Evolutionary conservation across 129 eudicot species (phyloP), one percentile per base, ranked within the genome.

Genomic region (Tagetes patula): DNA sequence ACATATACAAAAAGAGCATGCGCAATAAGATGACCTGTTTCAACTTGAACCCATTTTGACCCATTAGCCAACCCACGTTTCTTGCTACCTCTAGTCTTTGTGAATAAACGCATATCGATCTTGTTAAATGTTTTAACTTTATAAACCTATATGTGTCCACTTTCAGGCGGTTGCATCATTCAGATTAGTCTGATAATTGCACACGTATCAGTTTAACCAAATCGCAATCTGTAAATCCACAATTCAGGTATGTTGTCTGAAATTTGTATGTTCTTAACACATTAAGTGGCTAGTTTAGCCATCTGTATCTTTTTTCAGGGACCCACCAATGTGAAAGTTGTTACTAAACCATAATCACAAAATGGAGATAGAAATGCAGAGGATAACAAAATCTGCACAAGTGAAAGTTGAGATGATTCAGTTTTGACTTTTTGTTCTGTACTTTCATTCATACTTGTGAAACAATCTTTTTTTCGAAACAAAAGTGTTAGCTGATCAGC

Each of bases 161-260:
- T 67, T 65, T 81, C 93, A 94, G 98, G 98, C 89, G 43, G 87
- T 94, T 76, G 81, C 88, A 62, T 90, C 98, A 46, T 94, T 90
- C 90, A 84, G 81, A 66, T 78, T 94, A 32, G 77, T 66, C 52
- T 82, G 77, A 86, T 39, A 33, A 40, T 14, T 50, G 65, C 52
- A 40, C 56, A 40, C 56, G 62, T 56, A 59, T 38, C 70, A 11
- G 20, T 61, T 61, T 32, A 77, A 41, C 50, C 72, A 71, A 53
- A 6, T 41, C 39, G 8, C 20, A 48, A 60, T 20, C 55, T 45
- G 55, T 54, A 67, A 47, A 65, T 74, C 38, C 42, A 73, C 65
- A 12, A 34, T 20, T 52, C 79, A 58, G 74, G 74, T 74, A 39
- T 5, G 61, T 73, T 34, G 36, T 3, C 65, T 64, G 59, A 48